Evolutionary conservation across 768 basidiomycete species (phyloP).

Genomic region (Pluteus cervinus): DNA sequence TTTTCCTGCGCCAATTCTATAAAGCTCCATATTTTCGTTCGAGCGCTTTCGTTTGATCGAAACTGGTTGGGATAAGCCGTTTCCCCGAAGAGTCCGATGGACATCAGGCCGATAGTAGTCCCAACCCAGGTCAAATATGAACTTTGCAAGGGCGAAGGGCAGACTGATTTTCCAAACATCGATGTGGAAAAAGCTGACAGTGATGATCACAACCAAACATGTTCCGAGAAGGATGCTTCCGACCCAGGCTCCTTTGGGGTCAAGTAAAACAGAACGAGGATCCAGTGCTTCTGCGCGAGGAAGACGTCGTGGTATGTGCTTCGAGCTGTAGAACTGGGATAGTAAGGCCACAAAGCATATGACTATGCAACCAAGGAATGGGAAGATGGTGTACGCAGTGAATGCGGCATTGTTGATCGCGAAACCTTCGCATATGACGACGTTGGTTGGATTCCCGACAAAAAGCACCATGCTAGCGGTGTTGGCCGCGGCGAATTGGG

Average conservation of each 20-base stretch:
- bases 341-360: slow-evolving; percentile 56
- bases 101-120: slow-evolving; percentile 45
- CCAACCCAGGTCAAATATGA: slow-evolving; percentile 60
- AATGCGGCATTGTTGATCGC: slow-evolving; percentile 69
- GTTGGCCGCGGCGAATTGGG: slow-evolving; percentile 76
- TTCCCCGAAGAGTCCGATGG: too few relatives aligned
- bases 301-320: slow-evolving; percentile 47
- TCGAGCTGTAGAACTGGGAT: slow-evolving; percentile 51
- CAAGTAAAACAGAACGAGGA: slow-evolving; percentile 59
- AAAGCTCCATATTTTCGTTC: too few relatives aligned
- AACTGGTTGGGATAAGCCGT: too few relatives aligned
- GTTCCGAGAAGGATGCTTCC: slow-evolving; percentile 60
- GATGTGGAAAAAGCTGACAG: slow-evolving; percentile 67
- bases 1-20: too few relatives aligned
- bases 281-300: slow-evolving; percentile 29
- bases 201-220: slow-evolving; percentile 70
- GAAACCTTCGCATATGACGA: slow-evolving; percentile 88
- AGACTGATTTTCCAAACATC: slow-evolving; percentile 83
- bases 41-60: too few relatives aligned
- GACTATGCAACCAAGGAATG: slow-evolving; percentile 64
- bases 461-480: slow-evolving; percentile 73
- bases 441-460: slow-evolving; percentile 90
- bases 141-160: slow-evolving; percentile 72
- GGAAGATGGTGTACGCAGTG: slow-evolving; percentile 78
- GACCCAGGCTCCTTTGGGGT: slow-evolving; percentile 69